Base-by-base conservation (phyloP, 2,329 filamentous ascomycete species). In the Penicillium sp. region DNA sequence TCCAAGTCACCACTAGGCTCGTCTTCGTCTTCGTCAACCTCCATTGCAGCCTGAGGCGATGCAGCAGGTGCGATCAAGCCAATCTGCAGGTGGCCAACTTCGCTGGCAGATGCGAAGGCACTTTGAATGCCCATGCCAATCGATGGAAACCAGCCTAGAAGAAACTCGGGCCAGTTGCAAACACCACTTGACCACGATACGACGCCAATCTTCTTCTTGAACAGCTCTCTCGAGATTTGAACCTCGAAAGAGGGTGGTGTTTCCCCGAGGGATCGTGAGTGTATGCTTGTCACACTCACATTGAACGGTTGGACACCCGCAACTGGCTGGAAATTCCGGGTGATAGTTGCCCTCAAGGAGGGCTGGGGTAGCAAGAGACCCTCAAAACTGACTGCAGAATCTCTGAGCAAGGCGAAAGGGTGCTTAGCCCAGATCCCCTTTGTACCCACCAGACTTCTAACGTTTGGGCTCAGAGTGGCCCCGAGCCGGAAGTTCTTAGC, bases 101-200 rank as follows among this genome's bases (percentile, higher is more conserved):
- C 62, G 4, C 53, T 52, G 3, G 59, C 48, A 18, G 57, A 53
- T 21, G 58, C 48, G 18, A 65, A 56, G 5, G 60, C 51, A 18
- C 58, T 53, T 22, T 63, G 58, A 9, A 59, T 39, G n/a, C 64
- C 57, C 50, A 65, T 54, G 7, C 64, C 65, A 21, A 71, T 50
- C 21, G 55, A 54, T 40, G 58, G 53, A 47, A 68, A 57, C 5
- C 63, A 62, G 7, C 58, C 56, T 14, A 69, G 57, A 7, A 72
- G 38, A 7, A 56, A 49, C 32, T 59, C 59, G 10, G 74, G 73
- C 74, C 74, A 77, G 1, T 43, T 24, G 22, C 71, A 46, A n/a
- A 63, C 55, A n/a, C 74, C 74, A 55, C 70, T 75, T 4, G 67
- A 67, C 72, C 72, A 75, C 21, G 67, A 65, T 39, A 67, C 64